Evolutionary conservation across 2,329 filamentous ascomycete genomes (phyloP).

Genomic region (Sporothrix curviconia): DNA sequence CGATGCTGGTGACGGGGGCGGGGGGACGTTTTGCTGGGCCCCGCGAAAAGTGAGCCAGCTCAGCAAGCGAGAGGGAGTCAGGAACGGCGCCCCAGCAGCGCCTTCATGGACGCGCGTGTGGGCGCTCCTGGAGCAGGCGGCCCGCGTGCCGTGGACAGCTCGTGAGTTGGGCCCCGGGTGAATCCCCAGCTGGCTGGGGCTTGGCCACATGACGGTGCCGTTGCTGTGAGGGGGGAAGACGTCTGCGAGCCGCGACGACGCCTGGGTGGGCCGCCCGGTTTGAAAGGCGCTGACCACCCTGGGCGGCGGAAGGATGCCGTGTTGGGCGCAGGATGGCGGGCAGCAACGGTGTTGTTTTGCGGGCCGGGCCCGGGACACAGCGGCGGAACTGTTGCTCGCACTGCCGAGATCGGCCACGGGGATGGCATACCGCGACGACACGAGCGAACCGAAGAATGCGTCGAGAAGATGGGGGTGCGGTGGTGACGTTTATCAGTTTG

Average conservation of each 20-base stretch:
- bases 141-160: slow-evolving; percentile 11
- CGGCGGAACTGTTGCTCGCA: background rate
- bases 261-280: slow-evolving; percentile 24
- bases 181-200: background rate
- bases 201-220: slow-evolving; percentile 13
- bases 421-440: slow-evolving; percentile 29
- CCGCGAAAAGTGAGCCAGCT: slow-evolving; percentile 27
- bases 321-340: slow-evolving; percentile 31
- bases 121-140: slow-evolving; percentile 26
- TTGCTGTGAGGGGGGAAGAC: slow-evolving; percentile 8
- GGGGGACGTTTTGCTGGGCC: slow-evolving; percentile 23
- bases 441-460: slow-evolving; percentile 31
- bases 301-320: slow-evolving; percentile 31
- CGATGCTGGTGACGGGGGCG: slow-evolving; percentile 30
- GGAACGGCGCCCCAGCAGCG: slow-evolving; percentile 25
- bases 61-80: slow-evolving; percentile 24
- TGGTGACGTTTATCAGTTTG: slow-evolving; percentile 23
- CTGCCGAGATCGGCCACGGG: slow-evolving; percentile 21
- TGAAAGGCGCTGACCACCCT: slow-evolving; percentile 29
- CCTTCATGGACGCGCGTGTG: slow-evolving; percentile 31
- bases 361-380: background rate
- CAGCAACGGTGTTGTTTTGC: slow-evolving; percentile 20
- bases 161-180: slow-evolving; percentile 4
- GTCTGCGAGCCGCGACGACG: slow-evolving; percentile 16
- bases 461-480: slow-evolving; percentile 27